A percentile compares a stretch with the other conserved stretches of the same genome.
Evolutionary conservation across 2,329 filamentous ascomycete species (phyloP).

Genomic region (Ophiostoma sp.): DNA sequence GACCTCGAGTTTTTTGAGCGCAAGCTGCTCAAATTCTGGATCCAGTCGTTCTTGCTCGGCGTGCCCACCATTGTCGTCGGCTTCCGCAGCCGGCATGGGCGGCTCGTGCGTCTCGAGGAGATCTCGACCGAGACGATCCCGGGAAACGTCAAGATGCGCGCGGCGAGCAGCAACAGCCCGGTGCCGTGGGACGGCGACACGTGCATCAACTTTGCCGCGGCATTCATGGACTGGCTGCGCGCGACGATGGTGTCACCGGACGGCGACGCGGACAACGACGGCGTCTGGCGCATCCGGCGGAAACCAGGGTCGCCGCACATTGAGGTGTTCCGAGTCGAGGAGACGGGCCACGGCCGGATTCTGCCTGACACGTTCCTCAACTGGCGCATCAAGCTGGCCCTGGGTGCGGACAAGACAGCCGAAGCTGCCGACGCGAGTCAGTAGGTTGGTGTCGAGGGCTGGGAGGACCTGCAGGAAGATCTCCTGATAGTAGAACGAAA

Average conservation of each 20-base stretch:
- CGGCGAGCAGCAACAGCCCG: neutral
- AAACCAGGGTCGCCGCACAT: constrained; percentile 58
- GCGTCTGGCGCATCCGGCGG: constrained; percentile 75
- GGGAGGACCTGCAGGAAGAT: no score
- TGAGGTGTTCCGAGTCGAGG: constrained; percentile 67
- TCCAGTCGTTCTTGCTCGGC: constrained; percentile 88
- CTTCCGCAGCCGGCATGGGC: constrained; percentile 65
- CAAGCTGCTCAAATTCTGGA: constrained; percentile 94
- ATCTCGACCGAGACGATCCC: constrained; percentile 77
- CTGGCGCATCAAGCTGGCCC: constrained; percentile 58
- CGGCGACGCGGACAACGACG: constrained; percentile 36
- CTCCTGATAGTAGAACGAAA: no score
- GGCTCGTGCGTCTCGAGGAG: constrained; percentile 67
- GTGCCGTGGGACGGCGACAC: constrained; percentile 77
- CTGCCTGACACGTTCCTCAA: constrained; percentile 71
- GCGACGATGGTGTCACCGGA: constrained; percentile 43
- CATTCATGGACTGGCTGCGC: constrained; percentile 67
- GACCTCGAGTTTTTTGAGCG: constrained; percentile 75
- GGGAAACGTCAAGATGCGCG: constrained; percentile 44
- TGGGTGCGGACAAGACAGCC: constrained; percentile 27
- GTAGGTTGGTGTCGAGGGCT: no score
- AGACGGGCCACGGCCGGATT: constrained; percentile 69
- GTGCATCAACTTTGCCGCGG: constrained; percentile 83
- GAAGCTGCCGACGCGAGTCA: neutral
- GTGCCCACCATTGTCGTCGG: constrained; percentile 90